Conservation (phyloP, 2,329 filamentous ascomycete genomes). For the Pseudocercospora musae region DNA sequence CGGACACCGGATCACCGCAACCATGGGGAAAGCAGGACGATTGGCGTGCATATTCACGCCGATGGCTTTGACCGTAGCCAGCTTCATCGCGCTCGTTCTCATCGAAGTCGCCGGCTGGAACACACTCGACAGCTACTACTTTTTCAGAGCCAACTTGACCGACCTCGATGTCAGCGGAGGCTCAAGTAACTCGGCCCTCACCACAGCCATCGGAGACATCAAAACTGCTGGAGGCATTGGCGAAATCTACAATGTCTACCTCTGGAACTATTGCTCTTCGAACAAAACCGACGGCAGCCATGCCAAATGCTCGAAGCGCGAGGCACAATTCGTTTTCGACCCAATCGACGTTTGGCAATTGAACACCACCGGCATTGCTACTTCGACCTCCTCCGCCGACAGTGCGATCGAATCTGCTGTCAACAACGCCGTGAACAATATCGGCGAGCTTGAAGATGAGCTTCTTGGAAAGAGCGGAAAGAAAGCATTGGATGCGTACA, state of each 20-base stretch:
- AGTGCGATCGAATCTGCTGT: conserved; percentile 34
- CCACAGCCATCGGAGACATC: conserved; percentile 38
- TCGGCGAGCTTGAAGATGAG: conserved; percentile 30
- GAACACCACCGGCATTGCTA: conserved; percentile 46
- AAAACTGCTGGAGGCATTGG: conserved; percentile 51
- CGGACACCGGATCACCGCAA: conserved; percentile 21
- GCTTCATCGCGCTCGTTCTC: conserved; percentile 65
- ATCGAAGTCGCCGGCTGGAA: conserved; percentile 58
- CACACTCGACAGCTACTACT: conserved; percentile 52
- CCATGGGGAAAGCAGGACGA: conserved; percentile 71
- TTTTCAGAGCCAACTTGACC: conserved; percentile 47
- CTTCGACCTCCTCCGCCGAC: conserved; percentile 16
- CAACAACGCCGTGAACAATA: conserved; percentile 53
- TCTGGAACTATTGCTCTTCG: conserved; percentile 81
- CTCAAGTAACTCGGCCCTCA: conserved; percentile 31
- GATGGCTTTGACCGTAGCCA: conserved; percentile 74
- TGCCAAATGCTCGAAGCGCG: conserved; percentile 64
- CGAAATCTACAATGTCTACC: conserved; percentile 74
- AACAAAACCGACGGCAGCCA: conserved; percentile 48
- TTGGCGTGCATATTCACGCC: conserved; percentile 85
- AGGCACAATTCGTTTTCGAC: conserved; percentile 74
- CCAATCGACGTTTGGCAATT: conserved; percentile 65
- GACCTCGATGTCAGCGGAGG: conserved; percentile 29
- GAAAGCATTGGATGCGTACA: conserved; percentile 68
- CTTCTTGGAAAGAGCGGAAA: conserved; percentile 64